A percentile compares a stretch with the other conserved stretches of the same genome.
These are phyloP conservation scores for Nicotiana knightiana DNA, from an alignment of 257 asterid genomes.

Conservation along the genomic window DNA sequence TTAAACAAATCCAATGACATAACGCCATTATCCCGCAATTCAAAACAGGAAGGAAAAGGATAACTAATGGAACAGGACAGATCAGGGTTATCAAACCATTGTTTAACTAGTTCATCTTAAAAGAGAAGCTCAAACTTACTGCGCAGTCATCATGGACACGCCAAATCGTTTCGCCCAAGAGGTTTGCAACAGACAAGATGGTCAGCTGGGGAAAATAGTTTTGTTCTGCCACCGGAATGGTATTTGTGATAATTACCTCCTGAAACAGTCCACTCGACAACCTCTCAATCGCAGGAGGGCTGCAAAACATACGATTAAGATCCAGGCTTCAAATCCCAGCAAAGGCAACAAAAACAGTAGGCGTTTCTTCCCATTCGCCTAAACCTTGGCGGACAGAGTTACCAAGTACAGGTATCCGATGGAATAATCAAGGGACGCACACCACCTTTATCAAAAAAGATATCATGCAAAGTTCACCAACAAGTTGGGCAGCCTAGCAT, in stretches of 20 bases:
- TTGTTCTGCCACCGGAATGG: slow-evolving; percentile 79
- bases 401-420: too few relatives aligned
- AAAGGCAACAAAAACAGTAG: too few relatives aligned
- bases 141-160: slow-evolving; percentile 89
- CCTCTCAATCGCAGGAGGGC: slow-evolving; percentile 95
- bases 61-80: not conserved
- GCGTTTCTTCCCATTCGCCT: too few relatives aligned
- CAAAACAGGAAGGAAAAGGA: not conserved
- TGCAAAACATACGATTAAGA: slow-evolving; percentile 33
- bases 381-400: too few relatives aligned
- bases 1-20: not conserved
- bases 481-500: not conserved
- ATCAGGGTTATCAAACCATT: not conserved
- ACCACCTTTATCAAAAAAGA: too few relatives aligned
- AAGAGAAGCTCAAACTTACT: slow-evolving; percentile 40
- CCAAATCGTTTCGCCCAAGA: slow-evolving; percentile 90
- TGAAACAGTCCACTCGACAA: slow-evolving; percentile 88
- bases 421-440: too few relatives aligned
- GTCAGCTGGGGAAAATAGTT: slow-evolving; percentile 94
- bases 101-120: not conserved
- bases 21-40: not conserved
- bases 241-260: slow-evolving; percentile 90
- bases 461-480: not conserved
- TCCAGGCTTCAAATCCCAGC: too few relatives aligned
- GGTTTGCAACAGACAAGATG: slow-evolving; percentile 82